These are phyloP conservation scores for Melocanna baccifera DNA, from an alignment of 176 grass and related monocot species.

Conservation along the genomic window DNA sequence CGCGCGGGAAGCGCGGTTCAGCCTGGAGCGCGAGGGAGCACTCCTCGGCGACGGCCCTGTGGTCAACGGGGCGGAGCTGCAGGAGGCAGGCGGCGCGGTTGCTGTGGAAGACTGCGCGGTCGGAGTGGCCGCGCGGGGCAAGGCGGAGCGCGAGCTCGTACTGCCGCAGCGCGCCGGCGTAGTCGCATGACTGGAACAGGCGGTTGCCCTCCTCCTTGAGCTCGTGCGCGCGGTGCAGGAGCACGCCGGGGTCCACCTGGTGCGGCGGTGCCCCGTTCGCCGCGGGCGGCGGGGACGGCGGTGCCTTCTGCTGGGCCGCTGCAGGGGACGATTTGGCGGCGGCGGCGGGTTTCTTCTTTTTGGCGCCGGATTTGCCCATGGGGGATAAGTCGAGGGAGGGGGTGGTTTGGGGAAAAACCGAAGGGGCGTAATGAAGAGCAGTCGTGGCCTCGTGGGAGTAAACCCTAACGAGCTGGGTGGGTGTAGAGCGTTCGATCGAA, in stretches of 20 bases:
- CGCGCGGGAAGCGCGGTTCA: constrained; percentile 86
- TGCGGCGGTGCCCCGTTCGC: constrained; percentile 19
- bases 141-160: constrained; percentile 89
- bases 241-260: constrained; percentile 42
- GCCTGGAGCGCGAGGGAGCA: constrained; percentile 89
- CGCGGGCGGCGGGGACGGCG: not conserved
- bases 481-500: not conserved
- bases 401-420: not conserved
- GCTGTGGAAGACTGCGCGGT: constrained; percentile 93
- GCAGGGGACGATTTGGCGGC: not conserved
- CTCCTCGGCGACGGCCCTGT: constrained; percentile 73
- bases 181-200: constrained; percentile 87
- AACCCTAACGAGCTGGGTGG: constrained; percentile 11
- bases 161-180: constrained; percentile 66
- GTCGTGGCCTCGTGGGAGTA: not conserved
- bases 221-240: constrained; percentile 75
- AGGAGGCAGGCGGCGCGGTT: constrained; percentile 95
- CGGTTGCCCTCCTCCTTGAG: constrained; percentile 97
- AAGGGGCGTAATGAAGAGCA: not conserved
- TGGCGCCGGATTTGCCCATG: constrained; percentile 89
- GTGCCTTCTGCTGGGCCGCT: constrained; percentile 6
- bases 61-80: constrained; percentile 85
- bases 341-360: constrained; percentile 71
- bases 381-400: constrained; percentile 31
- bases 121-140: constrained; percentile 66